Percentiles rank a stretch among this genome's conserved stretches.
These are phyloP conservation scores for Rhinocladiella similis DNA, from an alignment of 2,329 filamentous ascomycete species.

Conservation along the genomic window DNA sequence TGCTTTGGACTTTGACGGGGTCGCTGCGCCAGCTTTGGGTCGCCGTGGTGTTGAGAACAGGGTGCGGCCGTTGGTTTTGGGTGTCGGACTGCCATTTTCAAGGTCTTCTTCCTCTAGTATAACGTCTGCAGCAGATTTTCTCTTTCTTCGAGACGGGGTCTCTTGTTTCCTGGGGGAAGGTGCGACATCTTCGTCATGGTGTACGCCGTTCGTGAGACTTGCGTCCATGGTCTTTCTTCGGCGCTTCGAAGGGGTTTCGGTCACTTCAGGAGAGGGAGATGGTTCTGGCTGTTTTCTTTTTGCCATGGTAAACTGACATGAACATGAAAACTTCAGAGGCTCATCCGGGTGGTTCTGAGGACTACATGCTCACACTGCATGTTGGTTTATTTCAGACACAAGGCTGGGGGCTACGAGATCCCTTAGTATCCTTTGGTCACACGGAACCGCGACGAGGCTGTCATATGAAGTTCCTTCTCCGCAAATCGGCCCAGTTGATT, in stretches of 20 bases:
- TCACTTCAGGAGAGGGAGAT: slow-evolving; percentile 1
- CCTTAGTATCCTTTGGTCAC: no score
- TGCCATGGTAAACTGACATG: slow-evolving; percentile 1
- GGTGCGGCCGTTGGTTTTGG: slow-evolving; percentile 34
- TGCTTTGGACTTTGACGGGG: slow-evolving; percentile 68
- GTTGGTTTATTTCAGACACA: not conserved
- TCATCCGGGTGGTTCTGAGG: not conserved
- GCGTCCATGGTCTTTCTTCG: slow-evolving; percentile 7
- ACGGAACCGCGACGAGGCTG: no score
- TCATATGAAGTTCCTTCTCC: slow-evolving; percentile 4
- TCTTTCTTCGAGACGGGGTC: slow-evolving; percentile 15
- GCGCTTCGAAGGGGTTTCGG: slow-evolving; percentile 23
- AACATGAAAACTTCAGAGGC: not conserved
- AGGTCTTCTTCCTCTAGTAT: slow-evolving; percentile 15
- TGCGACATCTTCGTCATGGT: slow-evolving; percentile 31
- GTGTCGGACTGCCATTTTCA: slow-evolving; percentile 25
- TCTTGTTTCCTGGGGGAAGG: slow-evolving; percentile 38
- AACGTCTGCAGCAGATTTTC: slow-evolving; percentile 11
- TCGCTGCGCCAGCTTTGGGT: slow-evolving; percentile 37
- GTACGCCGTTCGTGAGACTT: slow-evolving; percentile 5
- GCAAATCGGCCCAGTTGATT: slow-evolving; percentile 11
- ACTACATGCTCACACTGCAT: not conserved
- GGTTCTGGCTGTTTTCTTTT: slow-evolving; percentile 21
- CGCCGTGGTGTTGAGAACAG: slow-evolving; percentile 45
- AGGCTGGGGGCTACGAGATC: not conserved